phyloP scores from a whole-genome alignment of 2,329 filamentous ascomycete genomes.

The Epichloe sibirici region DNA sequence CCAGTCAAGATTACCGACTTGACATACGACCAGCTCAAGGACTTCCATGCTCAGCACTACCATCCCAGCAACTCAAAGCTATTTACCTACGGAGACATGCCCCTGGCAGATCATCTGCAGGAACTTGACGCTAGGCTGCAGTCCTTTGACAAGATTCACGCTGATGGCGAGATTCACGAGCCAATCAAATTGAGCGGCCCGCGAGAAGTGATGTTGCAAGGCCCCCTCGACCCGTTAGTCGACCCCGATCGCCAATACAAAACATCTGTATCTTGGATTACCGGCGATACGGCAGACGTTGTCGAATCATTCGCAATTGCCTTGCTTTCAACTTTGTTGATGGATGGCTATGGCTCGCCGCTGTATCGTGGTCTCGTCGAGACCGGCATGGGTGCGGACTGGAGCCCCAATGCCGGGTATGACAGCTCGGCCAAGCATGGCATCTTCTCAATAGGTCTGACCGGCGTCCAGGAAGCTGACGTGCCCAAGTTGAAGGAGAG shows the following conservation, averaged over 20 bases:
- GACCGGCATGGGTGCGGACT: conserved; percentile 80
- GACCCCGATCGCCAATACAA: conserved; percentile 82
- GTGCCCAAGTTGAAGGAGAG: conserved; percentile 64
- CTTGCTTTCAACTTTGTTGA: conserved; percentile 69
- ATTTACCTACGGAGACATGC: conserved; percentile 91
- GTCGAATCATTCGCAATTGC: conserved; percentile 81
- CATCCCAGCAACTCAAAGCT: conserved; percentile 96
- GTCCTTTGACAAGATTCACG: conserved; percentile 56
- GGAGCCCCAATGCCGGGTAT: conserved; percentile 88
- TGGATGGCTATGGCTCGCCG: conserved; percentile 92
- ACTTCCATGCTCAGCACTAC: conserved; percentile 87
- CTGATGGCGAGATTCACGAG: conserved; percentile 60
- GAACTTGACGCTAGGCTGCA: conserved; percentile 66
- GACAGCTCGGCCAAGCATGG: conserved; percentile 65
- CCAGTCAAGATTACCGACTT: conserved; percentile 93
- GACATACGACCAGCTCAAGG: conserved; percentile 77
- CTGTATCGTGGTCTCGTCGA: conserved; percentile 84
- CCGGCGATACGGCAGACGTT: conserved; percentile 70
- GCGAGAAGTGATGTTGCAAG: conserved; percentile 56
- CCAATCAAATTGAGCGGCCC: conserved; percentile 66
- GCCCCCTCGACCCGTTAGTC: conserved; percentile 77
- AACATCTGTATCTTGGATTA: conserved; percentile 86
- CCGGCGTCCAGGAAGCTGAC: conserved; percentile 73
- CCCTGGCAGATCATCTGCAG: conserved; percentile 65
- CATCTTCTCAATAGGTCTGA: conserved; percentile 83